Evolutionary conservation across 805 yeast genomes (phyloP).

Genomic region (Cyberlindnera sargentensis): DNA sequence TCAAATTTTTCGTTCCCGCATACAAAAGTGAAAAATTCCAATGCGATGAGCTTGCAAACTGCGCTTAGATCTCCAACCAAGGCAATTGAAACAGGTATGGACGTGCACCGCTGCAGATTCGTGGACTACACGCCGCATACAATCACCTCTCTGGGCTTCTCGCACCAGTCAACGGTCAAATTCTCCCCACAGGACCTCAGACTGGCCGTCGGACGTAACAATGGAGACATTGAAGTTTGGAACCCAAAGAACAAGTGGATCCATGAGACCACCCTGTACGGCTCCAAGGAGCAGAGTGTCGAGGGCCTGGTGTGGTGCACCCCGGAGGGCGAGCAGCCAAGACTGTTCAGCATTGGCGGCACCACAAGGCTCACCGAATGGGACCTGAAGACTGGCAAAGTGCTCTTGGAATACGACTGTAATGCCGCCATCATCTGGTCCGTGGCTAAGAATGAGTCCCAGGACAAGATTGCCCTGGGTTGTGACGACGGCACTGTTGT

Average conservation of each 20-base stretch:
- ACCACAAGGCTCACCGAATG: conserved; percentile 89
- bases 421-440: conserved; percentile 95
- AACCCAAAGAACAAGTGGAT: conserved; percentile 79
- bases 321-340: conserved; percentile 41
- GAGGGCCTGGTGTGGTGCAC: conserved; percentile 85
- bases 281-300: conserved; percentile 76
- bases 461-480: conserved; percentile 72
- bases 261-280: conserved; percentile 66
- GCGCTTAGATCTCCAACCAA: background rate
- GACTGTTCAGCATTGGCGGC: conserved; percentile 92
- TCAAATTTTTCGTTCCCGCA: background rate
- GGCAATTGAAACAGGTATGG: conserved; percentile 2
- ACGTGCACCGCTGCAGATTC: conserved; percentile 81
- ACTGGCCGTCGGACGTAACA: conserved; percentile 85
- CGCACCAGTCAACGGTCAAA: conserved; percentile 46
- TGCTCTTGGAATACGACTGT: conserved; percentile 73
- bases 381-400: conserved; percentile 71
- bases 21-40: background rate
- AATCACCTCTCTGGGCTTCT: conserved; percentile 75
- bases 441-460: conserved; percentile 54
- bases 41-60: conserved; percentile 9
- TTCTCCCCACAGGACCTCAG: conserved; percentile 52
- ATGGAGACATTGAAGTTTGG: conserved; percentile 96
- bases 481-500: conserved; percentile 94
- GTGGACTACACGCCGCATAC: conserved; percentile 83